Percentiles rank a stretch among this genome's conserved stretches.
Evolutionary conservation across 768 basidiomycete genomes (phyloP).

Genomic region (Coprinopsis cinerea): DNA sequence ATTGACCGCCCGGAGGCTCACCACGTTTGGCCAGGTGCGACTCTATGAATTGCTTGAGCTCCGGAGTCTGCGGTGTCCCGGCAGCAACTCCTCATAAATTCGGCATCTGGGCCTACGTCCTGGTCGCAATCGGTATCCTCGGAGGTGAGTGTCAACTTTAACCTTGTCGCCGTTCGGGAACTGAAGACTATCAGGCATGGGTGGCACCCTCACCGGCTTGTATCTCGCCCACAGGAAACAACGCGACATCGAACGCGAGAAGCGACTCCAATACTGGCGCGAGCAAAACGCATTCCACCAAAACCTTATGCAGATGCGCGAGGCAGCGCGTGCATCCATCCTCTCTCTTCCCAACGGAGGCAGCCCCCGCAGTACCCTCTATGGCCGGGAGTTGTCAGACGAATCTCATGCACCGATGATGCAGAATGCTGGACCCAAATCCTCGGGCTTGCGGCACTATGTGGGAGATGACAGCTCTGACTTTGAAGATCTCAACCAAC

Average conservation of each 20-base stretch:
- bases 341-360: slow-evolving; percentile 43
- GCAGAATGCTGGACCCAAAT: slow-evolving; percentile 41
- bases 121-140: slow-evolving; percentile 67
- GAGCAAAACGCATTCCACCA: slow-evolving; percentile 82
- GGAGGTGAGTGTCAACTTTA: slow-evolving; percentile 45
- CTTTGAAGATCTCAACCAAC: slow-evolving; percentile 42
- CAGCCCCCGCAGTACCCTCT: slow-evolving; percentile 44
- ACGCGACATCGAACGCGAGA: slow-evolving; percentile 73
- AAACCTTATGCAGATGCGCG: slow-evolving; percentile 74
- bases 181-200: slow-evolving; percentile 50
- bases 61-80: slow-evolving; percentile 55
- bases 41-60: slow-evolving; percentile 66
- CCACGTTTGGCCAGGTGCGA: slow-evolving; percentile 44
- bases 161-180: neutral
- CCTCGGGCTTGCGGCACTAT: slow-evolving; percentile 50
- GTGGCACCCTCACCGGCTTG: slow-evolving; percentile 60
- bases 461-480: slow-evolving; percentile 43
- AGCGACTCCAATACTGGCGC: slow-evolving; percentile 83
- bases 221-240: slow-evolving; percentile 68
- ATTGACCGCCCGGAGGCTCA: neutral
- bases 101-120: slow-evolving; percentile 60
- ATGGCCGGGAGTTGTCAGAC: slow-evolving; percentile 42
- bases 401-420: slow-evolving; percentile 53
- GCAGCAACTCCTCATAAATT: slow-evolving; percentile 60
- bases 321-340: slow-evolving; percentile 63